Evolutionary conservation across 495 filamentous ascomycete species (phyloP), one percentile per base, ranked within the genome.

Genomic region (Xylaria acuta): DNA sequence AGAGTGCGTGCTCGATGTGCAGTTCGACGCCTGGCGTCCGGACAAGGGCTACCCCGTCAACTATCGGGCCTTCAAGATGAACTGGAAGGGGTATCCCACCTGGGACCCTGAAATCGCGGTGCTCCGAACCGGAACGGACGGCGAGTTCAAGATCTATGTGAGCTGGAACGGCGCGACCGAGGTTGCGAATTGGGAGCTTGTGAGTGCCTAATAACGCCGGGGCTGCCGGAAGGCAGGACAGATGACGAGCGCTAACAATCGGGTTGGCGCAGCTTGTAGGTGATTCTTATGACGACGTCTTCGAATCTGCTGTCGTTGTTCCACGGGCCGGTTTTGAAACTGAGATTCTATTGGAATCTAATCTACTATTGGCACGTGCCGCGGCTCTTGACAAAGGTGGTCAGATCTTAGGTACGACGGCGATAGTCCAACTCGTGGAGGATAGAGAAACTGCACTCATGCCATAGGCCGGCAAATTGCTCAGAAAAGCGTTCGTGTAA

Each of bases 141-240:
- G 70, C 30, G 5, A 30, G 25, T 54, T 47, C 32, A 71, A 62
- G 16, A 30, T 76, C 14, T 80, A 77, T 65, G 71, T 79, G 1
- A 76, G 73, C 54, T 80, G 78, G 78, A 80, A 80, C 47, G 78
- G 78, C 1, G 78, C 72, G 14, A 80, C 78, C 2, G 77, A 76
- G 58, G 68, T 78, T 16, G 62, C 38, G 8, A 56, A 30, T 14
- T 80, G 78, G 78, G 64, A 69, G 20, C 47, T 80, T 27, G 75
- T 60, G 32, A 38, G 58, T 60, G n/a, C 18, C 34, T 11, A 4
- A 22, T 56, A 27, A 41, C 12, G 22, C 3, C 27, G 16, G n/a
- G 27, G 32, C 53, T 18, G 27, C 53, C 53, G 27, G 53, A 56
- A 30, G 12, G 8, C 12, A n/a, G 1, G 34, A 18, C 8, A 9